Percentiles rank a stretch among this genome's conserved stretches.
phyloP scores from a whole-genome alignment of 768 basidiomycete genomes.

The Hygrocybe coccinea region DNA sequence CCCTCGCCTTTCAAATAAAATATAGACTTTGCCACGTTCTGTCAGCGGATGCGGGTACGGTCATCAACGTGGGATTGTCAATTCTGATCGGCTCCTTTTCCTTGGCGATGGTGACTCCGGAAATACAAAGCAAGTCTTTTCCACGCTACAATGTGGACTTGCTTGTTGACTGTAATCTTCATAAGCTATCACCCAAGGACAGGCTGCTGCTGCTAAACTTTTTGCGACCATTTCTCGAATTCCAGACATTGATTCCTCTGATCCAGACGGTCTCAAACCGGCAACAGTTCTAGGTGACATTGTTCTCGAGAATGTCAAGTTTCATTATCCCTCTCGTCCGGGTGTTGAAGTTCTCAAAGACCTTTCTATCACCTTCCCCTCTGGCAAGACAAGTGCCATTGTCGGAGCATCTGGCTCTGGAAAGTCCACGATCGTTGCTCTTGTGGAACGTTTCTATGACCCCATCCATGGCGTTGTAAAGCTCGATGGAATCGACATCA shows the following conservation, averaged over 20 bases:
- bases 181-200: slow-evolving; percentile 67
- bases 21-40: background rate
- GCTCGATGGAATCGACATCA: slow-evolving; percentile 71
- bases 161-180: background rate
- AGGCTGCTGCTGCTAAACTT: slow-evolving; percentile 83
- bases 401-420: slow-evolving; percentile 79
- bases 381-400: slow-evolving; percentile 72
- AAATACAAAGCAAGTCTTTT: slow-evolving; percentile 63
- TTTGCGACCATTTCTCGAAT: slow-evolving; percentile 84
- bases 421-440: slow-evolving; percentile 70
- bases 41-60: slow-evolving; percentile 58
- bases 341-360: slow-evolving; percentile 75
- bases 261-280: slow-evolving; percentile 62
- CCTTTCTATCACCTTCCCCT: slow-evolving; percentile 59
- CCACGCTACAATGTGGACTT: background rate
- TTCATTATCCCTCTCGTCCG: slow-evolving; percentile 82
- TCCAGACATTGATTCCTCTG: slow-evolving; percentile 78
- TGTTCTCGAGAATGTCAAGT: slow-evolving; percentile 65
- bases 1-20: background rate
- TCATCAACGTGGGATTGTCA: slow-evolving; percentile 81
- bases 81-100: slow-evolving; percentile 91
- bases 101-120: slow-evolving; percentile 76
- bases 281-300: slow-evolving; percentile 67
- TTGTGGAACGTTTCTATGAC: slow-evolving; percentile 89
- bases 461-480: slow-evolving; percentile 61